phyloP scores from a whole-genome alignment of 768 basidiomycete genomes.

The Panaeolus cyanescens region DNA sequence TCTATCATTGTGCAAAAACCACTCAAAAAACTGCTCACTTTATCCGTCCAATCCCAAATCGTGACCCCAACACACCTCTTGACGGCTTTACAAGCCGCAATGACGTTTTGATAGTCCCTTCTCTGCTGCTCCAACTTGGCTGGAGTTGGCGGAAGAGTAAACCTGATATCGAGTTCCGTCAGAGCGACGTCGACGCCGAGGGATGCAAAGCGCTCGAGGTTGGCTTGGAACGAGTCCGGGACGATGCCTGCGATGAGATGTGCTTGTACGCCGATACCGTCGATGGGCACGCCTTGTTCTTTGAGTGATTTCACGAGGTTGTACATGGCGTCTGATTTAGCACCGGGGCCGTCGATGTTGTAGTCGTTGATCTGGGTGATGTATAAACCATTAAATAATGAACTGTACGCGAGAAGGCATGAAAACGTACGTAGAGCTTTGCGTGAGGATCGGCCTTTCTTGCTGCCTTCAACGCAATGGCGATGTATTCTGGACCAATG shows the following conservation, averaged over 20 bases:
- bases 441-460: slow-evolving; percentile 50
- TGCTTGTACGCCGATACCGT: slow-evolving; percentile 59
- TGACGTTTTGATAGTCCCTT: slow-evolving; percentile 55
- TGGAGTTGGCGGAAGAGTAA: slow-evolving; percentile 51
- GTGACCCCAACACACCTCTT: slow-evolving; percentile 42
- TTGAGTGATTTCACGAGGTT: slow-evolving; percentile 51
- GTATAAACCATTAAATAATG: neutral
- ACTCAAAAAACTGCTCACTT: slow-evolving; percentile 19
- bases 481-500: slow-evolving; percentile 44
- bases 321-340: slow-evolving; percentile 55
- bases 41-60: slow-evolving; percentile 46
- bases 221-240: slow-evolving; percentile 44
- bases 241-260: slow-evolving; percentile 61
- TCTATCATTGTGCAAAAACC: neutral
- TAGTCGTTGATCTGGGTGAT: slow-evolving; percentile 32
- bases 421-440: slow-evolving; percentile 48
- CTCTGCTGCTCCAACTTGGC: slow-evolving; percentile 52
- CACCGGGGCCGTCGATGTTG: slow-evolving; percentile 39
- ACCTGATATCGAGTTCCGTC: slow-evolving; percentile 65
- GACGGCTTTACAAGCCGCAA: slow-evolving; percentile 50
- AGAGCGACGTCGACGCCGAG: slow-evolving; percentile 66
- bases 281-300: slow-evolving; percentile 46
- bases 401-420: neutral
- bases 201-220: slow-evolving; percentile 51
- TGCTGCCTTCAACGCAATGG: slow-evolving; percentile 49